phyloP scores from a whole-genome alignment of 2,329 filamentous ascomycete genomes.

The Remersonia thermophila region DNA sequence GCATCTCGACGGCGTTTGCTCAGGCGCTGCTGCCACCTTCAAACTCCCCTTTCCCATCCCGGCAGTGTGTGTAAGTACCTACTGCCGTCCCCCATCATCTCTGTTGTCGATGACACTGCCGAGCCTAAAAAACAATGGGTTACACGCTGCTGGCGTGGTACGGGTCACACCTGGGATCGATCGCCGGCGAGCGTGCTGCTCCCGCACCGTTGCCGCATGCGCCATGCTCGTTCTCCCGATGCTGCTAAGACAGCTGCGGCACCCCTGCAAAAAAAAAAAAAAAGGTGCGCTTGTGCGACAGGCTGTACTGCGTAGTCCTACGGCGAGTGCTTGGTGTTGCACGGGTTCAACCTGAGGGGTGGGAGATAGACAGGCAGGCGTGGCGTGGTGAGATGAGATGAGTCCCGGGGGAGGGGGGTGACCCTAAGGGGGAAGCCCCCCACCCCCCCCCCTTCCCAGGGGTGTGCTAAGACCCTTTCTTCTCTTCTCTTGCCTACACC shows the following conservation, averaged over 20 bases:
- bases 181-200: constrained; percentile 18
- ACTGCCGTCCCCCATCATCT: constrained; percentile 2
- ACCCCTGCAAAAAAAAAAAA: constrained; percentile 23
- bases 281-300: constrained; percentile 17
- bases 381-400: too few species aligned
- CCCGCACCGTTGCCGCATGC: constrained; percentile 24
- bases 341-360: constrained; percentile 14
- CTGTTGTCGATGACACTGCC: constrained; percentile 6
- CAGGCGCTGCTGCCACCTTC: too few species aligned
- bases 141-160: constrained; percentile 23
- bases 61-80: constrained; percentile 5
- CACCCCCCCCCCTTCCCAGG: constrained; percentile 1
- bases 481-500: neutral
- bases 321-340: constrained; percentile 9
- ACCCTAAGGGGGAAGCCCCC: too few species aligned
- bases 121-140: constrained; percentile 24
- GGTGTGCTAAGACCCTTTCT: constrained; percentile 4
- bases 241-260: constrained; percentile 19
- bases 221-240: constrained; percentile 28
- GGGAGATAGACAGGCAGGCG: neutral
- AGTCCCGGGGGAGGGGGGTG: too few species aligned
- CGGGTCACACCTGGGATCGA: constrained; percentile 26
- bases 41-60: neutral
- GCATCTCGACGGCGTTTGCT: too few species aligned
- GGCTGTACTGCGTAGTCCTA: constrained; percentile 3